Conservation (phyloP, 148 eudicot species). For the Nepenthes mirabilis region DNA sequence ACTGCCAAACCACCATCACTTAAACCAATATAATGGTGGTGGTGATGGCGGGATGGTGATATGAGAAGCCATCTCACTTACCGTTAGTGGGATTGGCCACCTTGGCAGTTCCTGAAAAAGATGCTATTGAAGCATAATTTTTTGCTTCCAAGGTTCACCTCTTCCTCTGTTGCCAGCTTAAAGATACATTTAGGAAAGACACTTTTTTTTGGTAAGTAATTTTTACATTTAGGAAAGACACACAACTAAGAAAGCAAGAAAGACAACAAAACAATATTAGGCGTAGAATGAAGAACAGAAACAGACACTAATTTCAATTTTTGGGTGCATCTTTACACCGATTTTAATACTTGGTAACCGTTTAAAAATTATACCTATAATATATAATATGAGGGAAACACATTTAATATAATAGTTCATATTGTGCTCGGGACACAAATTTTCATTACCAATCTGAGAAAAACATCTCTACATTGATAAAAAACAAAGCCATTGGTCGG, state of each 20-base stretch:
- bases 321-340: slow-evolving; percentile 11
- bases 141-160: slow-evolving; percentile 29
- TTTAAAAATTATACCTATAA: too few species aligned
- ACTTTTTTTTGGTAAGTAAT: too few species aligned
- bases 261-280: not conserved
- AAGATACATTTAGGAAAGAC: slow-evolving; percentile 9
- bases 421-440: too few species aligned
- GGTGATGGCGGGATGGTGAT: too few species aligned
- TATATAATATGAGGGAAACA: too few species aligned
- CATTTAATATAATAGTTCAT: too few species aligned
- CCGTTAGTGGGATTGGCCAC: slow-evolving; percentile 43
- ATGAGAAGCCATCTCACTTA: slow-evolving; percentile 15
- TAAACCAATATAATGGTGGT: too few species aligned
- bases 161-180: slow-evolving; percentile 49
- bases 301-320: slow-evolving; percentile 43
- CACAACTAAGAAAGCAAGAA: not conserved
- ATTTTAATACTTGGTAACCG: not conserved
- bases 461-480: too few species aligned
- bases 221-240: slow-evolving; percentile 5
- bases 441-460: too few species aligned
- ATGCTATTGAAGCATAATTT: slow-evolving; percentile 16
- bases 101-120: slow-evolving; percentile 23
- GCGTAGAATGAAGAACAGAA: not conserved
- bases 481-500: too few species aligned
- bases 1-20: not conserved